Conservation (phyloP, 139 green algal species). For the Coelastrella sp. region DNA sequence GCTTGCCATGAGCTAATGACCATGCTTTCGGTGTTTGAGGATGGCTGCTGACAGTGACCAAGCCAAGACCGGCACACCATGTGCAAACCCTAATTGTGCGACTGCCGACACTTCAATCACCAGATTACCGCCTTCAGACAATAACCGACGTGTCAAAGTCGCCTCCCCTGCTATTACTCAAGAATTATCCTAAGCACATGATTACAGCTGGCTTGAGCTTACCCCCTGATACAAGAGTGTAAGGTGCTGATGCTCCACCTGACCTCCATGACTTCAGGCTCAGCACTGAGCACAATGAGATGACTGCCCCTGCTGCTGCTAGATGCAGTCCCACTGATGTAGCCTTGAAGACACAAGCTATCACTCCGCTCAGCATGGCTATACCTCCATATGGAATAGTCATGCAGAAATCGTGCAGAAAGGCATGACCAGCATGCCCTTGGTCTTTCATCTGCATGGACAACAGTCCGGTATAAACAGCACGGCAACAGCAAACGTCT, state of each 20-base stretch:
- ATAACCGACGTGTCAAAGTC: no score
- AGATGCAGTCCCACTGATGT: slow-evolving; percentile 48
- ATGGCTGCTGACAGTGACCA: no score
- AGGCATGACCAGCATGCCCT: slow-evolving; percentile 61
- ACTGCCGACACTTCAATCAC: no score
- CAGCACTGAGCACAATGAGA: slow-evolving; percentile 50
- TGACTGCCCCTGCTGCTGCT: slow-evolving; percentile 37
- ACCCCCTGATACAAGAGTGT: slow-evolving; percentile 67
- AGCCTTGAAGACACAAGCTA: slow-evolving; percentile 56
- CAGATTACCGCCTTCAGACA: no score
- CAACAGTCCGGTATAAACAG: no score
- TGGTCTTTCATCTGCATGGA: not conserved
- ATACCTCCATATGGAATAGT: slow-evolving; percentile 79
- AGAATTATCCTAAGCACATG: not conserved
- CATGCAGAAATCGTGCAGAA: slow-evolving; percentile 93
- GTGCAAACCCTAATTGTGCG: no score
- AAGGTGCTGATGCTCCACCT: slow-evolving; percentile 49
- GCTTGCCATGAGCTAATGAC: no score
- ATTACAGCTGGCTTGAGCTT: not conserved
- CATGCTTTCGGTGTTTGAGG: no score
- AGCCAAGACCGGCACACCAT: no score
- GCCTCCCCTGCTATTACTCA: no score
- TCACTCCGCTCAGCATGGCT: slow-evolving; percentile 61
- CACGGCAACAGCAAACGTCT: not conserved
- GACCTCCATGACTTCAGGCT: slow-evolving; percentile 72